Evolutionary conservation across 176 grass and related monocot genomes (phyloP), one percentile per base, ranked within the genome.

Genomic region (Musa beccarii): DNA sequence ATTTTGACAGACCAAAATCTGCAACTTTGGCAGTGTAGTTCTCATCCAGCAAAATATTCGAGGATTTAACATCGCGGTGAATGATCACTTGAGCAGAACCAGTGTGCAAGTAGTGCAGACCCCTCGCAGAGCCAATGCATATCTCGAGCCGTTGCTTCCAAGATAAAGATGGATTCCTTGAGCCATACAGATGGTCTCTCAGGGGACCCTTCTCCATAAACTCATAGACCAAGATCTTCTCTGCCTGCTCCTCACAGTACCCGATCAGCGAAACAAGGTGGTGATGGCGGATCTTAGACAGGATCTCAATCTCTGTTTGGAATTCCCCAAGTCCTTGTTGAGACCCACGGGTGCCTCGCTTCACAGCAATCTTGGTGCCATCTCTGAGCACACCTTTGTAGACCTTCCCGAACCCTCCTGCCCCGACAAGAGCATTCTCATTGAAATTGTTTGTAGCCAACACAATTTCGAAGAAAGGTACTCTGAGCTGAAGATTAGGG

Each of bases 181-280:
- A 62, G 4, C 78, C 87, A 75, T 90, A 93, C 10, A 93, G 81
- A 84, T 93, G 85, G 56, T 81, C 72, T 53, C 90, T 82, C 28
- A 93, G 79, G 21, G 90, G 83, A 69, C 87, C 87, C 17, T 89
- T 90, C 71, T 89, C 87, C 87, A 94, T 90, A 64, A 83, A 94
- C 73, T 94, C 91, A 76, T 89, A 93, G 14, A 93, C 91, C 0
- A 93, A 81, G 34, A 93, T 93, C 91, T 90, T 93, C 78, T 93
- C 87, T 10, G 71, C 77, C 43, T 79, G 77, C 87, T 93, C 87
- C 82, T 86, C 77, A 66, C 91, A 90, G 78, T 90, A 90, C 56
- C 87, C 91, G 66, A 90, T 84, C n/a, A 93, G 85, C 0, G 87
- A 85, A 5, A 93, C 91, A 0, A 93, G 85, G 78, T 93, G 85